phyloP scores from a whole-genome alignment of 2,329 filamentous ascomycete species.

The Fusarium sp. region DNA sequence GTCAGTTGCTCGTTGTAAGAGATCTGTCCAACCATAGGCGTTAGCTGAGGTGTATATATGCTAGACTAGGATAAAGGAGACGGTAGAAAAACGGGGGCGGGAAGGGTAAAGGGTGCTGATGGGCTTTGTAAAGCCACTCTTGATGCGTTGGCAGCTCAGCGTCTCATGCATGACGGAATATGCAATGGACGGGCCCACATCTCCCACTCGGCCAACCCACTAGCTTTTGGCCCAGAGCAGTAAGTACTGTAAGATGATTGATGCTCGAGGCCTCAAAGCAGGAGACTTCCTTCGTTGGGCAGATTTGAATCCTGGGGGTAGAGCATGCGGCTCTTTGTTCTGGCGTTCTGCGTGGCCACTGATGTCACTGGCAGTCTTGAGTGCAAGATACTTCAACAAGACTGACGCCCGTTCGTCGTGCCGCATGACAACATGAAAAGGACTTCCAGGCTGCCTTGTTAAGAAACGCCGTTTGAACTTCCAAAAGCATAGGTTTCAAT shows the following conservation, averaged over 20 bases:
- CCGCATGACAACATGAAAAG: background rate
- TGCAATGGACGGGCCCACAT: slow-evolving; percentile 54
- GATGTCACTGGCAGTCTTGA: slow-evolving; percentile 1
- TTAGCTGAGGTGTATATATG: slow-evolving; percentile 49
- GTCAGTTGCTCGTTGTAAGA: slow-evolving; percentile 40
- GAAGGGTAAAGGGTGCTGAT: slow-evolving; percentile 40
- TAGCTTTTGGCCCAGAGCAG: slow-evolving; percentile 17
- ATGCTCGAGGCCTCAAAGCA: slow-evolving; percentile 28
- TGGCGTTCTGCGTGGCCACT: background rate
- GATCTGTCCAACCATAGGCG: slow-evolving; percentile 50
- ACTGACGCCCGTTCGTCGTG: slow-evolving; percentile 14
- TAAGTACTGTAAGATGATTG: slow-evolving; percentile 15
- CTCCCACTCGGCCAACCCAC: slow-evolving; percentile 36
- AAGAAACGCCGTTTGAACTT: slow-evolving; percentile 25
- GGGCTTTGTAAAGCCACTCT: slow-evolving; percentile 46
- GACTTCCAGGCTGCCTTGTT: slow-evolving; percentile 14
- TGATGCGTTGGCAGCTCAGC: slow-evolving; percentile 51
- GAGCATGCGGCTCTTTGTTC: background rate
- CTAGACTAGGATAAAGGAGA: slow-evolving; percentile 37
- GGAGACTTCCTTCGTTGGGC: slow-evolving; percentile 15
- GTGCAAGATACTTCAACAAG: slow-evolving; percentile 18
- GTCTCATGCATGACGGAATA: slow-evolving; percentile 67
- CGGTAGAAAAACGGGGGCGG: slow-evolving; percentile 35
- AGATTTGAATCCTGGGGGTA: slow-evolving; percentile 2
- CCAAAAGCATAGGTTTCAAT: slow-evolving; percentile 22